phyloP scores from a whole-genome alignment of 2,329 filamentous ascomycete genomes.

The Colletotrichum euphorbiae region DNA sequence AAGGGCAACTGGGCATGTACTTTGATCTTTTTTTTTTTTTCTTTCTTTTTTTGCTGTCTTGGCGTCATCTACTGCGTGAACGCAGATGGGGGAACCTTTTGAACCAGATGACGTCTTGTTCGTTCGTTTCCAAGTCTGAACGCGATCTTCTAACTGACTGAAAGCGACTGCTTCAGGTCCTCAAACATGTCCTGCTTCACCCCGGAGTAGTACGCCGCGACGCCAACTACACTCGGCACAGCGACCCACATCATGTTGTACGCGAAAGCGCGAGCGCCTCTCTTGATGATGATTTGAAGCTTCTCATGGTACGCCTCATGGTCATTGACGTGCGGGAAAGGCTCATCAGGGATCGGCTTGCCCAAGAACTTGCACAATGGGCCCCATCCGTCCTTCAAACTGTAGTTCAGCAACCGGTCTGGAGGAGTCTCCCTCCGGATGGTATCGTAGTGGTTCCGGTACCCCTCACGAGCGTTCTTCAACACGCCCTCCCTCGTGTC shows the following conservation, averaged over 20 bases:
- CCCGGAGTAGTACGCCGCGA: not conserved
- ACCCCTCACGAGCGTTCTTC: conserved; percentile 37
- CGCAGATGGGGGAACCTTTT: too few relatives aligned
- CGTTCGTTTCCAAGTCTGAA: too few relatives aligned
- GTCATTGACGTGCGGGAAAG: conserved; percentile 41
- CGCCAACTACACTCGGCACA: not conserved
- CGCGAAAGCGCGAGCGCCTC: not conserved
- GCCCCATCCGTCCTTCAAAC: conserved; percentile 49
- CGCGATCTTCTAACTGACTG: not conserved
- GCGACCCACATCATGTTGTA: not conserved
- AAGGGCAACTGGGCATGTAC: too few relatives aligned
- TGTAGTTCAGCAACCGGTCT: conserved; percentile 34
- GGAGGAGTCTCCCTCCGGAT: conserved; percentile 15
- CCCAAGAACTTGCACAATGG: conserved; percentile 52
- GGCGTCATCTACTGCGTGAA: too few relatives aligned
- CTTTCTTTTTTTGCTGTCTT: too few relatives aligned
- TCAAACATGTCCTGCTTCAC: not conserved
- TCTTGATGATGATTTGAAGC: conserved; percentile 19
- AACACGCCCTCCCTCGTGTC: not conserved
- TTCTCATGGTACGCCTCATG: conserved; percentile 26
- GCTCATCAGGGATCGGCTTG: conserved; percentile 46
- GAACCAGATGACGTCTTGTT: too few relatives aligned
- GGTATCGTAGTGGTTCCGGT: conserved; percentile 22
- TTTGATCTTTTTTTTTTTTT: too few relatives aligned
- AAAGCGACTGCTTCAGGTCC: not conserved